Evolutionary conservation across 495 filamentous ascomycete genomes (phyloP).

Genomic region (Penicillium bialowiezense): DNA sequence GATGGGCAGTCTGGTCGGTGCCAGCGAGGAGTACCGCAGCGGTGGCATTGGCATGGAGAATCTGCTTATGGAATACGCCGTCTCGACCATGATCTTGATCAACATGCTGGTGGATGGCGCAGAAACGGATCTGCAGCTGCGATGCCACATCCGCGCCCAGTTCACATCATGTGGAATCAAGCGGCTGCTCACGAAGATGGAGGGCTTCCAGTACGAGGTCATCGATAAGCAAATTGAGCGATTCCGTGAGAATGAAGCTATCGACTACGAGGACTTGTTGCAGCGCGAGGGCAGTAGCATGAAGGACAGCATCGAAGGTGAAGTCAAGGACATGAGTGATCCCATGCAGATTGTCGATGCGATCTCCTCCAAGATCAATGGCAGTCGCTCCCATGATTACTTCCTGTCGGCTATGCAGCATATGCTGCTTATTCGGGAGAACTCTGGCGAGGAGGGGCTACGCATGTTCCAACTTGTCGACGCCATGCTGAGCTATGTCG

Average conservation of each 20-base stretch:
- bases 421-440: constrained; percentile 88
- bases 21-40: constrained; percentile 93
- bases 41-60: constrained; percentile 99
- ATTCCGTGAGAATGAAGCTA: constrained; percentile 89
- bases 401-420: constrained; percentile 95
- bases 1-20: constrained; percentile 96
- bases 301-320: constrained; percentile 85
- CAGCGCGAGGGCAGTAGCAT: constrained; percentile 88
- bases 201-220: constrained; percentile 95
- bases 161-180: constrained; percentile 96
- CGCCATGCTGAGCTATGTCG: constrained; percentile 96
- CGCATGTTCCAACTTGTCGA: constrained; percentile 98
- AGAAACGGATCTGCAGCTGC: constrained; percentile 81
- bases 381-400: constrained; percentile 85
- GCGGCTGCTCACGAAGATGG: constrained; percentile 94
- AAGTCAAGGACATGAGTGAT: constrained; percentile 92
- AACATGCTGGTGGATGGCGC: constrained; percentile 96
- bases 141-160: constrained; percentile 92
- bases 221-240: constrained; percentile 98
- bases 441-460: constrained; percentile 85
- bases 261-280: constrained; percentile 96
- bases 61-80: constrained; percentile 97
- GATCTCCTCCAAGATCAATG: constrained; percentile 81
- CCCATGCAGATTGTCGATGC: constrained; percentile 91
- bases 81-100: constrained; percentile 89